These are phyloP conservation scores for Boletus sp. DNA, from an alignment of 768 basidiomycete genomes.

Conservation along the genomic window DNA sequence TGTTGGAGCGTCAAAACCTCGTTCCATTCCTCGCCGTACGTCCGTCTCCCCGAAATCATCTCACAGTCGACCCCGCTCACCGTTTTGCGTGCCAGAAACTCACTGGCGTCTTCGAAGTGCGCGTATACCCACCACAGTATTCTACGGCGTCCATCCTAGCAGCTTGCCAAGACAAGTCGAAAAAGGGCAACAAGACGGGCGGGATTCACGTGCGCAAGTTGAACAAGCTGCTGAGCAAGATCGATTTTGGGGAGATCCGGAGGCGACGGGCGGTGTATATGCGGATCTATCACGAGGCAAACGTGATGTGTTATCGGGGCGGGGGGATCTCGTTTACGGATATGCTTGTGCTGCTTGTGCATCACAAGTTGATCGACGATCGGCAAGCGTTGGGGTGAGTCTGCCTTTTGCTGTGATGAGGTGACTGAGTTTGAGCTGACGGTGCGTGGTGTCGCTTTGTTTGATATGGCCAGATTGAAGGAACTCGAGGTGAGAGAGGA, in stretches of 20 bases:
- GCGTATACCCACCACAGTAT: constrained; percentile 74
- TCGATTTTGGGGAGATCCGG: constrained; percentile 64
- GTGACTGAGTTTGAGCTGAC: background rate
- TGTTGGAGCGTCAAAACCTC: constrained; percentile 66
- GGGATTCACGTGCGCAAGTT: constrained; percentile 67
- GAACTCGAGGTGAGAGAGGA: constrained; percentile 75
- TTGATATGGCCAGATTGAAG: constrained; percentile 52
- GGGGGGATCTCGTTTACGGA: constrained; percentile 87
- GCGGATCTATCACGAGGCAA: constrained; percentile 84
- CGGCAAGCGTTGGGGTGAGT: constrained; percentile 84
- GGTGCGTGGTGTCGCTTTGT: background rate
- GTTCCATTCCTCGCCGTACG: constrained; percentile 80
- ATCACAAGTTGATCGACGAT: constrained; percentile 90
- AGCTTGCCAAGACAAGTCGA: constrained; percentile 39
- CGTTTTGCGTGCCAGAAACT: constrained; percentile 52
- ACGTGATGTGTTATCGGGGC: constrained; percentile 63
- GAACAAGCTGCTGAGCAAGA: constrained; percentile 49
- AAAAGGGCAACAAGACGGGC: constrained; percentile 35
- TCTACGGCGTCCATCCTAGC: constrained; percentile 58
- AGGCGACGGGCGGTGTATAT: constrained; percentile 68
- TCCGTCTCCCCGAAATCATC: constrained; percentile 1
- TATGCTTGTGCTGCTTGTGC: constrained; percentile 84
- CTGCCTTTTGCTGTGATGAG: background rate
- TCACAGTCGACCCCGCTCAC: background rate
- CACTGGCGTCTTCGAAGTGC: constrained; percentile 83